phyloP scores from a whole-genome alignment of 768 basidiomycete genomes.

The Cyclocybe aegerita region DNA sequence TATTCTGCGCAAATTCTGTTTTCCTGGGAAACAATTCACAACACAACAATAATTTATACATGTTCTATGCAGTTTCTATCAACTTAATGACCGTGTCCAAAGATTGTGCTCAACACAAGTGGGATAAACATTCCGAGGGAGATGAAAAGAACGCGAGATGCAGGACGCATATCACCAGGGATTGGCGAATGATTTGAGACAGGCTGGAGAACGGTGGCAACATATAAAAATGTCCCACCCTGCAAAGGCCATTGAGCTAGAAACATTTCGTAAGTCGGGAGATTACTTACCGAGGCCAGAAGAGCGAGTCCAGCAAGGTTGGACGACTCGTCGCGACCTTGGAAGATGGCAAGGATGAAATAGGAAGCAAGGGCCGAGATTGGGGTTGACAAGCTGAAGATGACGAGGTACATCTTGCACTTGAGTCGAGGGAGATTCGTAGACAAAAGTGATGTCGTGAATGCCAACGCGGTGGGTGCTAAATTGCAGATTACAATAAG shows the following conservation, averaged over 20 bases:
- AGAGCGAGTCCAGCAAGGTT: slow-evolving; percentile 77
- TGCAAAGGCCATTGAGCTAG: slow-evolving; percentile 25
- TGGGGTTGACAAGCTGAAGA: slow-evolving; percentile 87
- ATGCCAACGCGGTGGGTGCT: slow-evolving; percentile 91
- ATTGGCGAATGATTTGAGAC: slow-evolving; percentile 48
- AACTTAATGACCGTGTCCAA: slow-evolving; percentile 60
- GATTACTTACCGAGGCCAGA: slow-evolving; percentile 71
- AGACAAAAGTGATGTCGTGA: slow-evolving; percentile 83
- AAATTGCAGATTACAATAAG: slow-evolving; percentile 6
- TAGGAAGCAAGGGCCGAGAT: slow-evolving; percentile 80
- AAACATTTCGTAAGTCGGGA: background rate
- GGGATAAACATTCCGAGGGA: slow-evolving; percentile 73
- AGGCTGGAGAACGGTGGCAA: slow-evolving; percentile 87
- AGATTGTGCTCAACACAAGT: slow-evolving; percentile 52
- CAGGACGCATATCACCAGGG: slow-evolving; percentile 43
- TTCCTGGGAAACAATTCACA: too few species aligned
- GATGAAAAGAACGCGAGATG: slow-evolving; percentile 51
- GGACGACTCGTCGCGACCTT: slow-evolving; percentile 34
- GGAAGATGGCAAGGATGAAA: slow-evolving; percentile 55
- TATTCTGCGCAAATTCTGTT: too few species aligned
- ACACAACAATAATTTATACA: too few species aligned
- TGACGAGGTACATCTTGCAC: slow-evolving; percentile 71
- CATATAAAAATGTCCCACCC: slow-evolving; percentile 95
- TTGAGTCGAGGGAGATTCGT: slow-evolving; percentile 65
- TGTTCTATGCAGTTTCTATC: background rate